Base-by-base conservation (phyloP, 495 filamentous ascomycete genomes). In the Chaetomidium leptoderma region DNA sequence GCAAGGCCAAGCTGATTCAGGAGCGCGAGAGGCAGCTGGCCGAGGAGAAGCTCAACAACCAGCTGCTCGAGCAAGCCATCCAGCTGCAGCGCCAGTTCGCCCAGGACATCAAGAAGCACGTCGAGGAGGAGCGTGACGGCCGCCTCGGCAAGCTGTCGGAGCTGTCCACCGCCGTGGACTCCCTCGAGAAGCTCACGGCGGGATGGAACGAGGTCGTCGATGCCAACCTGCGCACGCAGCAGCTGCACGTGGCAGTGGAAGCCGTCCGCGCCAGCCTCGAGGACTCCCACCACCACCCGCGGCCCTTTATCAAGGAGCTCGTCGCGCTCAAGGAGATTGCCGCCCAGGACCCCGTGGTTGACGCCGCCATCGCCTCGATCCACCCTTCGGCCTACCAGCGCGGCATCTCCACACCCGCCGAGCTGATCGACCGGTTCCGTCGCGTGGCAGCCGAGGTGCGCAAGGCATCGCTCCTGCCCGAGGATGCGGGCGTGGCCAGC, bases 401-500 rank as follows among this genome's bases (percentile, higher is more conserved):
- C 46, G 93, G 93, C 59, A 85, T 98, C 56, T 83, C 91, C 24
- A 91, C 89, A 2, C 75, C 86, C 0, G 76, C 88, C 6, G 86
- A 92, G 70, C 86, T 98, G 19, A 85, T 97, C 55, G 93, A 97
- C 71, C 88, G 92, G 52, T 98, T 98, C 85, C 87, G 93, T 42
- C 86, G 90, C 35, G 92, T 98, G n/a, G 88, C 92, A 10, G 76
- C 77, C 55, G 95, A 97, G 76, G 93, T 97, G 19, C 83, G 95
- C 62, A 97, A 97, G 79, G 92, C 93, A 21, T 86, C 86, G 44
- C 79, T 97, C 21, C 78, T 98, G 14, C 93, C 93, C 19, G 91
- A 95, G 50, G 86, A 95, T 63, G 93, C 95, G 4, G 93, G 93
- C 57, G 89, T 97, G 21, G 92, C 93, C 14, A 91, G 87, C 66